These are phyloP conservation scores for Claviceps spartinae DNA, from an alignment of 2,329 filamentous ascomycete species.

Conservation along the genomic window DNA sequence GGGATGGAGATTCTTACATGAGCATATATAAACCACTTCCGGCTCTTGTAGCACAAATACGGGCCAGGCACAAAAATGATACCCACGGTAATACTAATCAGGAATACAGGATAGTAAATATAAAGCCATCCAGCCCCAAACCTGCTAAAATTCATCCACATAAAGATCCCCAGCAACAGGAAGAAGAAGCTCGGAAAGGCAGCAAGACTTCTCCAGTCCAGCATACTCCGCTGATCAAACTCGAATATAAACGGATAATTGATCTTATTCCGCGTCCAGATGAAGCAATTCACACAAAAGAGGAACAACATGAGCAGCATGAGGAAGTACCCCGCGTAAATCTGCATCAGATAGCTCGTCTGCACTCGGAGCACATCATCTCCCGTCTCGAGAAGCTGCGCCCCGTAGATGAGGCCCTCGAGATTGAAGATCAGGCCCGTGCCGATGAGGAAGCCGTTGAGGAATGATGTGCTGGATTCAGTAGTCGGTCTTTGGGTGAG, in stretches of 20 bases:
- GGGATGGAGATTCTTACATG: slow-evolving; percentile 44
- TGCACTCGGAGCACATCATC: slow-evolving; percentile 35
- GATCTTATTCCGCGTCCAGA: slow-evolving; percentile 76
- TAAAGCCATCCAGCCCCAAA: slow-evolving; percentile 56
- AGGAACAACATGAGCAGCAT: slow-evolving; percentile 65
- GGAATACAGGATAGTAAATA: slow-evolving; percentile 73
- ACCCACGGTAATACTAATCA: slow-evolving; percentile 54
- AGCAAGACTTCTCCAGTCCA: slow-evolving; percentile 81
- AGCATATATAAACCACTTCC: slow-evolving; percentile 81
- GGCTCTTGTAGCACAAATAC: slow-evolving; percentile 59
- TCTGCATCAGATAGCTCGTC: slow-evolving; percentile 63
- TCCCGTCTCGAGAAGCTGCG: slow-evolving; percentile 34
- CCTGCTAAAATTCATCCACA: slow-evolving; percentile 79
- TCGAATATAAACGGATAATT: slow-evolving; percentile 98
- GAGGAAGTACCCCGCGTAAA: slow-evolving; percentile 88
- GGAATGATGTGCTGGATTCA: slow-evolving; percentile 43
- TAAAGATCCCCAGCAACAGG: slow-evolving; percentile 61
- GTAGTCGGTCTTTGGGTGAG: slow-evolving; percentile 46
- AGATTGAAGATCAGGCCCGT: slow-evolving; percentile 51
- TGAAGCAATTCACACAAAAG: slow-evolving; percentile 73
- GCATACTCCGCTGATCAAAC: slow-evolving; percentile 70
- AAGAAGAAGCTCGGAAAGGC: slow-evolving; percentile 80
- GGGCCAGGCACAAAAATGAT: slow-evolving; percentile 66
- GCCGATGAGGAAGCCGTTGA: slow-evolving; percentile 53
- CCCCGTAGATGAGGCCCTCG: slow-evolving; percentile 50